Evolutionary conservation across 495 filamentous ascomycete genomes (phyloP), one percentile per base, ranked within the genome.

Genomic region (Trichoderma asperelloides): DNA sequence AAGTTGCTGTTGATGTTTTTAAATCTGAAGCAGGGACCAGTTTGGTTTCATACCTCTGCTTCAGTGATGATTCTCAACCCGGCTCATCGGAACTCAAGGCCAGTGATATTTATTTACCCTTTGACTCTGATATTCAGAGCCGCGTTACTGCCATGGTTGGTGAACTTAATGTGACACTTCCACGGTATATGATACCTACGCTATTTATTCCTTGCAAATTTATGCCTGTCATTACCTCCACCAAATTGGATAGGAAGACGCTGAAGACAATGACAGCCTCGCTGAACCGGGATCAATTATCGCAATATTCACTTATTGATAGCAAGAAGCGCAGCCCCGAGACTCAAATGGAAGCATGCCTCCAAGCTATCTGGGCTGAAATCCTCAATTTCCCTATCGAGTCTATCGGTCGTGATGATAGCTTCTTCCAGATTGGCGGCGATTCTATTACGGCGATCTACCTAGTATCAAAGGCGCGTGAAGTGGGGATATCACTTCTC

Each of bases 121-220:
- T 64, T 40, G 40, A 40, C 0, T 18, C 63, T 2, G 33, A 64
- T n/a, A 40, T 64, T 13, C 63, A 64, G 23, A 8, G n/a, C 41
- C 28, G 89, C 84, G 69, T 90, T 90, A 25, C 83, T 82, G 15
- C 87, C 82, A 78, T 97, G 91, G 81, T 97, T 98, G 60, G 97
- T 92, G 11, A 98, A 84, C 74, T 98, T 93, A 1, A 90, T 89
- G 18, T 94, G 92, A 0, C 91, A 91, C 77, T 92, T 95, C 74
- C 90, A 88, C 6, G 91, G 87, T 72, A 93, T 90, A 70, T 87
- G 83, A 67, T 86, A 18, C 63, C 63, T 5, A 64, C 63, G 30
- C 33, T 45, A 13, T 64, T 64, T 21, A 64, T 64, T 28, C 81
- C 84, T 0, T 67, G 88, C 1, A 73, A 72, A 33, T 72, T 74